Conservation (phyloP, 176 grass and related monocot species). For the Otatea glauca region DNA sequence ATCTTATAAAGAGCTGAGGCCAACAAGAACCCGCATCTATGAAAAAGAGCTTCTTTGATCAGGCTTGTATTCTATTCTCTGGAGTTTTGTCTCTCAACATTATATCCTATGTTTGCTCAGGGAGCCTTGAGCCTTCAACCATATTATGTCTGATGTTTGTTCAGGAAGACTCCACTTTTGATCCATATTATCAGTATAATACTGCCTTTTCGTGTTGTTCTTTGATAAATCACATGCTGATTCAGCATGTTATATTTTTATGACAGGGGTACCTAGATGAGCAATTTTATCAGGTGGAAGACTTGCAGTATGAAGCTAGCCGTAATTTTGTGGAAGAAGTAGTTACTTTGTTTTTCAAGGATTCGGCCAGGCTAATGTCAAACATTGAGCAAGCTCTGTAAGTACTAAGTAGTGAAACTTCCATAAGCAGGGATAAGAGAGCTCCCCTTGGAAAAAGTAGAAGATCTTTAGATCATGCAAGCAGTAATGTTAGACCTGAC, state of each 20-base stretch:
- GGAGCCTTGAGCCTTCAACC: too few relatives aligned
- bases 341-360: conserved; percentile 80
- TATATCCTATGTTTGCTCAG: too few relatives aligned
- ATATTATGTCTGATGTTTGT: too few relatives aligned
- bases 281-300: conserved; percentile 93
- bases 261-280: conserved; percentile 92
- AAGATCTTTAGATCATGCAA: conserved; percentile 22
- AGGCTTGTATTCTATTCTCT: conserved; percentile 54
- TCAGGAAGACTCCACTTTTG: too few relatives aligned
- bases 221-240: conserved; percentile 34
- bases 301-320: conserved; percentile 91
- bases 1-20: conserved; percentile 42
- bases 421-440: conserved; percentile 2
- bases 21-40: conserved; percentile 70
- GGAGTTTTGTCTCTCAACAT: too few relatives aligned
- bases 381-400: conserved; percentile 94
- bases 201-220: too few relatives aligned
- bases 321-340: conserved; percentile 98
- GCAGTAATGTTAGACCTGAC: conserved; percentile 21
- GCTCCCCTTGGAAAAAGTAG: conserved; percentile 25
- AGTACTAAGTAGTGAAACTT: conserved; percentile 44
- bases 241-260: conserved; percentile 34
- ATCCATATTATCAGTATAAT: too few relatives aligned
- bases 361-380: conserved; percentile 75
- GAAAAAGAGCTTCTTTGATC: conserved; percentile 94